Conservation (phyloP, 2,329 filamentous ascomycete species). For the Pseudocercospora musae region DNA sequence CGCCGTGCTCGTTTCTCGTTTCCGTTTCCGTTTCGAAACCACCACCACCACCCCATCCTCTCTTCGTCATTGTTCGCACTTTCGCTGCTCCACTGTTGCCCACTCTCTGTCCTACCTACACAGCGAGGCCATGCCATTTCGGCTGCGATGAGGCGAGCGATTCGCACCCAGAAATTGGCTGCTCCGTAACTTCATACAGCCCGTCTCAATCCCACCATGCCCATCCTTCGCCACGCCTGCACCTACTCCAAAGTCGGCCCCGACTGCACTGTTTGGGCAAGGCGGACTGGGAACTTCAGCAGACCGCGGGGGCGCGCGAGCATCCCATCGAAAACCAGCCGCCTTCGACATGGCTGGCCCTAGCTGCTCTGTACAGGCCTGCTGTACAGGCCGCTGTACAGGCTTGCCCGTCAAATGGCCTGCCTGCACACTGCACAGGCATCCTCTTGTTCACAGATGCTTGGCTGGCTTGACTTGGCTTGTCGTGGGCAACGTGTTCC, state of each 20-base stretch:
- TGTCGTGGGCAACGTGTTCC: background rate
- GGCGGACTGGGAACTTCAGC: background rate
- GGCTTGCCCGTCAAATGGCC: slow-evolving; percentile 2
- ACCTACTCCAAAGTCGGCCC: slow-evolving; percentile 7
- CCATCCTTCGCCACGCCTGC: background rate
- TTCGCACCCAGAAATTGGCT: slow-evolving; percentile 10
- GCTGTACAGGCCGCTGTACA: too few species aligned
- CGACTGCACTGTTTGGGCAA: slow-evolving; percentile 11
- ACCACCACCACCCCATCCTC: slow-evolving; percentile 3
- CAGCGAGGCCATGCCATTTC: slow-evolving; percentile 9
- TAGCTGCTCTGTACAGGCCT: background rate
- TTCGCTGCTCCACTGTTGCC: background rate
- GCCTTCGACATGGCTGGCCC: slow-evolving; percentile 4
- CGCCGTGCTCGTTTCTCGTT: too few species aligned
- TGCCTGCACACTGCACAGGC: too few species aligned
- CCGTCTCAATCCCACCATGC: slow-evolving; percentile 4
- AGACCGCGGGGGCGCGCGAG: slow-evolving; percentile 13
- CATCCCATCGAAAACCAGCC: slow-evolving; percentile 8
- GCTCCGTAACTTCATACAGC: slow-evolving; percentile 3
- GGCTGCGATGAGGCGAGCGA: slow-evolving; percentile 19
- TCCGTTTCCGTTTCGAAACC: too few species aligned
- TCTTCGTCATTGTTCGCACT: slow-evolving; percentile 3
- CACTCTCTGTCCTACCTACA: background rate
- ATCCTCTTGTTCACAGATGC: slow-evolving; percentile 7
- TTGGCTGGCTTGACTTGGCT: slow-evolving; percentile 11